These are phyloP conservation scores for Paecilomyces niveus DNA, from an alignment of 2,329 filamentous ascomycete species.

Conservation along the genomic window DNA sequence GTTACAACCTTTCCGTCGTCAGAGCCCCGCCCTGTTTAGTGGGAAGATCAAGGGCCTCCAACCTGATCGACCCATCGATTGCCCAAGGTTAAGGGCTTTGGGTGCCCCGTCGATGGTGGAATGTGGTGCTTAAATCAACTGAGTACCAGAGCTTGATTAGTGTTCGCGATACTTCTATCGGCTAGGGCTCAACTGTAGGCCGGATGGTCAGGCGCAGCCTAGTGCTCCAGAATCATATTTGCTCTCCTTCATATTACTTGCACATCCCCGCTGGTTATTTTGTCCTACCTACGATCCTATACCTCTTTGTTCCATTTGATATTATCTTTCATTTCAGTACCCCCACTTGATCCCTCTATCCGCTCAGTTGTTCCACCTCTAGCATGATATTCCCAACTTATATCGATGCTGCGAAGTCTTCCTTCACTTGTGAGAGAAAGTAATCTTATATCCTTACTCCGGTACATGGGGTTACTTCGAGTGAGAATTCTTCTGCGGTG, in stretches of 20 bases:
- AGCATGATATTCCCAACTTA: not conserved
- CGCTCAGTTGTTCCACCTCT: not conserved
- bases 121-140: not conserved
- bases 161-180: not conserved
- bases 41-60: not conserved
- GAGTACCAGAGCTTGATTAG: not conserved
- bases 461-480: not conserved
- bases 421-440: not conserved
- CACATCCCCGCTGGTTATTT: not conserved
- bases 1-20: not conserved
- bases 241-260: not conserved
- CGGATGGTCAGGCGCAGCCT: not conserved
- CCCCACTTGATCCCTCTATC: not conserved
- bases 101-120: not conserved
- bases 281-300: not conserved
- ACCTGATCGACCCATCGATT: not conserved
- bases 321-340: not conserved
- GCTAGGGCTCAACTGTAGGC: not conserved
- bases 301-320: not conserved
- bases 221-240: not conserved
- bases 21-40: not conserved
- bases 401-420: not conserved
- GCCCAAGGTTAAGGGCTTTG: not conserved
- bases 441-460: not conserved
- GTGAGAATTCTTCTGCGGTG: not conserved